Evolutionary conservation across 352 stramenopile species (phyloP).

Genomic region (Phytopythium mirpurense): DNA sequence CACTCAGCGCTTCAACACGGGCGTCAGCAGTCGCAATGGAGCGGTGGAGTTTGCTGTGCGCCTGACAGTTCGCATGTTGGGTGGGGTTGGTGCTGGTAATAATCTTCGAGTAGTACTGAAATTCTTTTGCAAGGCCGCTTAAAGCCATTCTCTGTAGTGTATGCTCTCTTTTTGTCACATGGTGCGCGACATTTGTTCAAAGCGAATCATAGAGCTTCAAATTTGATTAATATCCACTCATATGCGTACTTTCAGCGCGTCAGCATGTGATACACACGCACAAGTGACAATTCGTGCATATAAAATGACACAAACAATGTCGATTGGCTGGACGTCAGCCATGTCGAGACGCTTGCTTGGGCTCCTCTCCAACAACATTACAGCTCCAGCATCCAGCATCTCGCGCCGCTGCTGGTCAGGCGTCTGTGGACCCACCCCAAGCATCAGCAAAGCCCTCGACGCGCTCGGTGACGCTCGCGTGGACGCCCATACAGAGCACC

Average conservation of each 20-base stretch:
- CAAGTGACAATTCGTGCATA: background rate
- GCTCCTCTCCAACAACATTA: no score
- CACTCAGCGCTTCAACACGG: slow-evolving; percentile 3
- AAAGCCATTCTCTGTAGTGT: no score
- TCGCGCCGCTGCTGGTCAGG: background rate
- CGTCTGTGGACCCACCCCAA: no score
- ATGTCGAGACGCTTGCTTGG: background rate
- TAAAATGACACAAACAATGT: background rate
- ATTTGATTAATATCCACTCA: background rate
- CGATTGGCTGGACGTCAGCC: slow-evolving; percentile 1
- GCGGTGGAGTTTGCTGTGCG: no score
- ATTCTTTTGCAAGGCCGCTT: no score
- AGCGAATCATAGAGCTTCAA: background rate
- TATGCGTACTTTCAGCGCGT: background rate
- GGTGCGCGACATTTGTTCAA: no score
- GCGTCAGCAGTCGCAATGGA: no score
- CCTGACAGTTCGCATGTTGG: background rate
- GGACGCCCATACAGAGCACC: no score
- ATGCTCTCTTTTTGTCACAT: no score
- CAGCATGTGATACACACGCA: background rate
- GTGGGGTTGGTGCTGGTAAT: no score
- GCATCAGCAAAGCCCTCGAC: background rate
- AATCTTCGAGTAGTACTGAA: no score
- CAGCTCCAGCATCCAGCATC: no score
- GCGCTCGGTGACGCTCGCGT: background rate